These are phyloP conservation scores for Cryphonectria carpinicola DNA, from an alignment of 2,329 filamentous ascomycete species.

Conservation along the genomic window DNA sequence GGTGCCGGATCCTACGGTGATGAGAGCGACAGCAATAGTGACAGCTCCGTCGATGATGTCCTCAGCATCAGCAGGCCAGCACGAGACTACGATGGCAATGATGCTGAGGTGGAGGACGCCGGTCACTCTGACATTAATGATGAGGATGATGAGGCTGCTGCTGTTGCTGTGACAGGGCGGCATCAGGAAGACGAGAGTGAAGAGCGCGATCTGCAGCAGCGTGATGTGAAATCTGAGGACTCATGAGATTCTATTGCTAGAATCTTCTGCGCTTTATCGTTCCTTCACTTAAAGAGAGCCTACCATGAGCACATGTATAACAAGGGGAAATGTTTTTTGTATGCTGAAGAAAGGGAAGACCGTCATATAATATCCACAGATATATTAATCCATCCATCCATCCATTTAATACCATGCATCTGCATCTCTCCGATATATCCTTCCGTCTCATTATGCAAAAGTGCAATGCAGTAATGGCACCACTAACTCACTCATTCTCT, in stretches of 20 bases:
- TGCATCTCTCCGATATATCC: background rate
- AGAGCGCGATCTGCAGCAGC: background rate
- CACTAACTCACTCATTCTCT: background rate
- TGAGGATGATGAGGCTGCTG: background rate
- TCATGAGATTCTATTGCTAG: background rate
- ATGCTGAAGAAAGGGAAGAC: background rate
- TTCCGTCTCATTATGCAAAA: background rate
- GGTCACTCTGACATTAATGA: background rate
- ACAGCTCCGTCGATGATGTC: background rate
- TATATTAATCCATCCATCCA: background rate
- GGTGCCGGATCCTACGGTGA: background rate
- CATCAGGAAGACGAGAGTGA: background rate
- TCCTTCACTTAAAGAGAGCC: background rate
- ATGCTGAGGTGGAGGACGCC: background rate
- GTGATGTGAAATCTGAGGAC: conserved; percentile 5
- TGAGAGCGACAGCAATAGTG: background rate
- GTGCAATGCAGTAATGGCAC: background rate
- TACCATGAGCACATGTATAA: background rate
- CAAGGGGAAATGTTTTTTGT: background rate
- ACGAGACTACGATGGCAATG: background rate
- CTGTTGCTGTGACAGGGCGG: background rate
- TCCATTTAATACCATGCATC: background rate
- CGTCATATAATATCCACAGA: background rate
- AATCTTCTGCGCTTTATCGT: background rate
- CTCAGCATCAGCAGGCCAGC: background rate